These are phyloP conservation scores for Lactifluus subvellereus DNA, from an alignment of 768 basidiomycete genomes.

Conservation along the genomic window DNA sequence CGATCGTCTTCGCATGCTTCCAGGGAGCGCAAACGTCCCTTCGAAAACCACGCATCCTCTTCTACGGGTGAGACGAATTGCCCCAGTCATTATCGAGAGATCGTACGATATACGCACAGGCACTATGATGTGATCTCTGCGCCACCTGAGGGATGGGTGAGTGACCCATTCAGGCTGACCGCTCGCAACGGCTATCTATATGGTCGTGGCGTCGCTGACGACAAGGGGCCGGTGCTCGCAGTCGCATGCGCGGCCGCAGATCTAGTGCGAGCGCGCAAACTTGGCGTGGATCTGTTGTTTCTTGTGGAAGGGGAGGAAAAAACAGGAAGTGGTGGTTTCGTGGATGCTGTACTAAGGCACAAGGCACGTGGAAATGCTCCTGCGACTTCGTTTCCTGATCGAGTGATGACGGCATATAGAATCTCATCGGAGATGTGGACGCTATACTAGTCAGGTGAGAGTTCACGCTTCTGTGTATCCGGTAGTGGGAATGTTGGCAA, in stretches of 20 bases:
- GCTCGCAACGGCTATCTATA: slow-evolving; percentile 88
- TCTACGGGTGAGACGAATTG: slow-evolving; percentile 70
- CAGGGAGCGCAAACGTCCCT: slow-evolving; percentile 55
- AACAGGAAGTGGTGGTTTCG: slow-evolving; percentile 84
- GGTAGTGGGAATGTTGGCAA: background rate
- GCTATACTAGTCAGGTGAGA: slow-evolving; percentile 79
- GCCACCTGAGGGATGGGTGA: slow-evolving; percentile 64
- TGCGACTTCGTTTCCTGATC: background rate
- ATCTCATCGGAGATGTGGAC: slow-evolving; percentile 79
- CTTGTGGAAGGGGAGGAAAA: slow-evolving; percentile 97
- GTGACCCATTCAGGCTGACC: slow-evolving; percentile 75
- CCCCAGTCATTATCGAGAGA: background rate
- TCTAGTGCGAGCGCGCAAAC: slow-evolving; percentile 59
- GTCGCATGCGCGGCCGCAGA: slow-evolving; percentile 86
- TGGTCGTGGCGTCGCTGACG: slow-evolving; percentile 87
- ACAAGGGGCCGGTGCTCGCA: slow-evolving; percentile 94
- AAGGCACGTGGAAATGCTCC: slow-evolving; percentile 47
- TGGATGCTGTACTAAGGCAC: slow-evolving; percentile 63
- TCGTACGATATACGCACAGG: slow-evolving; percentile 35
- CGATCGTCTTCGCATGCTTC: slow-evolving; percentile 87
- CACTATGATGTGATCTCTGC: slow-evolving; percentile 98
- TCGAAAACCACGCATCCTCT: slow-evolving; percentile 67
- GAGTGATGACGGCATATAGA: slow-evolving; percentile 37
- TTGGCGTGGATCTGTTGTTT: slow-evolving; percentile 85
- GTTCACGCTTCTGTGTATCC: background rate